These are phyloP conservation scores for Arabidopsis hybrid DNA, from an alignment of 441 rosid species.

Conservation along the genomic window DNA sequence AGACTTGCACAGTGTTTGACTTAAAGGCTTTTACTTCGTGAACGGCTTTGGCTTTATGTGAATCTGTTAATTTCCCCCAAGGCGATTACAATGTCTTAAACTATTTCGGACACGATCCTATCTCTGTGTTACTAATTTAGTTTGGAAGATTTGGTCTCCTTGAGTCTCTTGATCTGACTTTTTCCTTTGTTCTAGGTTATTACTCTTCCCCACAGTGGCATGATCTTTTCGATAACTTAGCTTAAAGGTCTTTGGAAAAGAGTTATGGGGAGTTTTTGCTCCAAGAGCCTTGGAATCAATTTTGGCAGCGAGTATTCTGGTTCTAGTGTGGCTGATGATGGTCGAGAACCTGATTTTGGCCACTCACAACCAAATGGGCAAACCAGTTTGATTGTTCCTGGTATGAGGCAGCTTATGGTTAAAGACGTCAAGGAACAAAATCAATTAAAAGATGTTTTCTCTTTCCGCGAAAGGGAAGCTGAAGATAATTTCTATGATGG, in stretches of 20 bases:
- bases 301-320: conserved; percentile 49
- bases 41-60: conserved; percentile 24
- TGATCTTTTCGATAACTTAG: conserved; percentile 23
- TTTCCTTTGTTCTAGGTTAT: conserved; percentile 28
- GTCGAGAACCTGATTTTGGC: conserved; percentile 38
- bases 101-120: conserved; percentile 36
- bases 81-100: conserved; percentile 39
- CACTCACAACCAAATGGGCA: conserved; percentile 36
- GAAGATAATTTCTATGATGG: conserved; percentile 62
- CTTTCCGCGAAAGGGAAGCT: conserved; percentile 36
- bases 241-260: conserved; percentile 33
- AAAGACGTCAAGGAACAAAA: conserved; percentile 47
- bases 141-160: conserved; percentile 10
- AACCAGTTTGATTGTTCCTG: conserved; percentile 43
- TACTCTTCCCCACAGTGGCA: conserved; percentile 24
- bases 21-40: conserved; percentile 24
- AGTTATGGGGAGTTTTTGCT: conserved; percentile 67
- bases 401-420: conserved; percentile 46
- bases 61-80: conserved; percentile 21
- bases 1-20: conserved; percentile 36
- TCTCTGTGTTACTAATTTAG: not conserved
- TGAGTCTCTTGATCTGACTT: conserved; percentile 36
- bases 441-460: conserved; percentile 44
- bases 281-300: conserved; percentile 48
- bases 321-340: conserved; percentile 48